A percentile compares a stretch with the other conserved stretches of the same genome.
These are phyloP conservation scores for Porcisia deanei DNA, from an alignment of 208 protist genomes.

Conservation along the genomic window DNA sequence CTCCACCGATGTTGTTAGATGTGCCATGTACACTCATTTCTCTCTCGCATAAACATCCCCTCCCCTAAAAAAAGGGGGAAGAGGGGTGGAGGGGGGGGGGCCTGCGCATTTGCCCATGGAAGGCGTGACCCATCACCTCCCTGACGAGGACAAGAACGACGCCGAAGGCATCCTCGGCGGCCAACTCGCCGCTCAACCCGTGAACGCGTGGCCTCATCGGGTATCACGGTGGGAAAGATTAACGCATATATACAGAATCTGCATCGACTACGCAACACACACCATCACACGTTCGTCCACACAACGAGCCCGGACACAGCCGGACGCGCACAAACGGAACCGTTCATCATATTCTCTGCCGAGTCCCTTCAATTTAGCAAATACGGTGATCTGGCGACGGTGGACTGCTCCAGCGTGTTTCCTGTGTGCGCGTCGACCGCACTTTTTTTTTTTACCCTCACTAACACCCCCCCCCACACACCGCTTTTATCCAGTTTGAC, in stretches of 20 bases:
- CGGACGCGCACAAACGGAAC: not conserved
- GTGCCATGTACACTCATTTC: not conserved
- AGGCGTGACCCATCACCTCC: slow-evolving; percentile 34
- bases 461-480: too few species aligned
- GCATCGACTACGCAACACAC: not conserved
- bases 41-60: not conserved
- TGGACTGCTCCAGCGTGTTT: slow-evolving; percentile 4
- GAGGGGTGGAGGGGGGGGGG: slow-evolving; percentile 46
- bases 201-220: not conserved
- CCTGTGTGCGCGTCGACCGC: not conserved
- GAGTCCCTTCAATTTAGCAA: slow-evolving; percentile 33
- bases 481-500: slow-evolving; percentile 25
- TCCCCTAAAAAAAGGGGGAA: slow-evolving; percentile 2
- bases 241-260: not conserved
- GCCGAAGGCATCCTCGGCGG: not conserved
- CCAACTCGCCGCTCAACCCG: not conserved
- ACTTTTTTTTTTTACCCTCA: too few species aligned
- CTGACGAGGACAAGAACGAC: not conserved
- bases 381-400: slow-evolving; percentile 25
- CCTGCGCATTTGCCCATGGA: slow-evolving; percentile 41
- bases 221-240: not conserved
- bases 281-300: not conserved
- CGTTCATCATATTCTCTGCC: slow-evolving; percentile 34
- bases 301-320: not conserved
- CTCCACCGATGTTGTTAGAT: too few species aligned